Base-by-base conservation (phyloP, 371 early-diverging fungal species). In the Rhizopus arrhizus region DNA sequence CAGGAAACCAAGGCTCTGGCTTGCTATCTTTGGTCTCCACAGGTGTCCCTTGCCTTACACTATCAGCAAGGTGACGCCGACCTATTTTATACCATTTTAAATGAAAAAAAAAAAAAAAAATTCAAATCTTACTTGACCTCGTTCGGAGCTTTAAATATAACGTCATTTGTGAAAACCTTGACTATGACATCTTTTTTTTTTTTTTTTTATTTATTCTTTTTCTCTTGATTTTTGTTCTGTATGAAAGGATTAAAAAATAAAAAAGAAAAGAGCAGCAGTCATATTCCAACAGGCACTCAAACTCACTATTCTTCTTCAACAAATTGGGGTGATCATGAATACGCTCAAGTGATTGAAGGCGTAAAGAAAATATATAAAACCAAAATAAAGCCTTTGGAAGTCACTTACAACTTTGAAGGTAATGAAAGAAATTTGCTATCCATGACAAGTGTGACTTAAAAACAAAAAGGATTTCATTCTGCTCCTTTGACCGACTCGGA, bases 401-500 rank as follows among this genome's bases (percentile, higher is more conserved):
- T 83, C 43, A 79, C 85, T 4, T 91, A 91, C 65, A 85, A 86
- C 61, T 92, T 92, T 73, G 91, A 91, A 72, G 84, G 79, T 73
- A 61, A 12, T 7, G 22, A 41, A 11, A 13, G 4, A 12, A 40
- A 4, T 40, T 10, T 53, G 10, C 4, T 12, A 16, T 53, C 22
- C 15, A 11, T 34, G 1, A 22, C 2, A 2, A 22, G 9, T 31
- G 31, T 32, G 8, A n/a, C 54, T 46, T 11, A 15, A 36, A 28
- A 51, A 31, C 4, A 41, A 10, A 35, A 53, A 78, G 78, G 84
- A 3, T 92, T 92, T 61, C 90, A 91, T 65, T 90, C 91, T 31
- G 85, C 87, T 5, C 88, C 89, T 4, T 67, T 92, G 49, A 89
- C 91, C 7, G 84, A 89, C 47, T 85, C 88, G 51, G 93, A 93